phyloP scores from a whole-genome alignment of 768 basidiomycete species.

The Melanogaster broomeanus region DNA sequence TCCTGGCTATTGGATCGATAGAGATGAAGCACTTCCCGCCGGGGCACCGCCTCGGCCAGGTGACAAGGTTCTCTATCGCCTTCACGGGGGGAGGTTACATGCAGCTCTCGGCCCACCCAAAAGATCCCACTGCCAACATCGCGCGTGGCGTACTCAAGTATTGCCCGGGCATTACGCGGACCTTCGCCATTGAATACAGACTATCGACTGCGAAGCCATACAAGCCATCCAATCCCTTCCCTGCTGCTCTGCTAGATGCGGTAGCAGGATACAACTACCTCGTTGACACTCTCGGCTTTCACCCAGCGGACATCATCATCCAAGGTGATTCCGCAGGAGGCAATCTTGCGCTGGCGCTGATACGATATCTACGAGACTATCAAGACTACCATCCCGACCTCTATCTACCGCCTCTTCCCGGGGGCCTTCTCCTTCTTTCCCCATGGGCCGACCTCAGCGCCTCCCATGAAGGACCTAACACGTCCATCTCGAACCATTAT shows the following conservation, averaged over 20 bases:
- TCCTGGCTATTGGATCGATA: conserved; percentile 40
- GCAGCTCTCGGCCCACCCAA: conserved; percentile 29
- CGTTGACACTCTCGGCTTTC: conserved; percentile 41
- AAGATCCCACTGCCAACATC: conserved; percentile 23
- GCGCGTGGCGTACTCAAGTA: conserved; percentile 19
- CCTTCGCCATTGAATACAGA: conserved; percentile 50
- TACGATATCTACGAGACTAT: conserved; percentile 36
- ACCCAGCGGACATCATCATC: conserved; percentile 44
- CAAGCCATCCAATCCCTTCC: conserved; percentile 42
- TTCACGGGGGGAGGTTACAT: conserved; percentile 35
- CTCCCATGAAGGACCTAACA: conserved; percentile 30
- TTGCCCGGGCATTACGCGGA: conserved; percentile 22
- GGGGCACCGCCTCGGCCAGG: conserved; percentile 23
- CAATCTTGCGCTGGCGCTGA: conserved; percentile 43
- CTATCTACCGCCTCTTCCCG: conserved; percentile 20
- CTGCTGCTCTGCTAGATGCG: conserved; percentile 53
- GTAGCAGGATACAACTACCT: conserved; percentile 54
- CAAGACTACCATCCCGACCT: conserved; percentile 12
- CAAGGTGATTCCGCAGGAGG: conserved; percentile 59
- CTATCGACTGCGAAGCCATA: conserved; percentile 35
- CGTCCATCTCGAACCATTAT: conserved; percentile 37
- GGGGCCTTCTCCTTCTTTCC: conserved; percentile 37
- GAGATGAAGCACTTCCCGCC: conserved; percentile 11
- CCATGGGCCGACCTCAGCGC: conserved; percentile 28
- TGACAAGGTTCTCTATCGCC: conserved; percentile 35